Evolutionary conservation across 1,284 basidiomycete species (phyloP), one percentile per base, ranked within the genome.

Genomic region (Hemileia vastatrix): DNA sequence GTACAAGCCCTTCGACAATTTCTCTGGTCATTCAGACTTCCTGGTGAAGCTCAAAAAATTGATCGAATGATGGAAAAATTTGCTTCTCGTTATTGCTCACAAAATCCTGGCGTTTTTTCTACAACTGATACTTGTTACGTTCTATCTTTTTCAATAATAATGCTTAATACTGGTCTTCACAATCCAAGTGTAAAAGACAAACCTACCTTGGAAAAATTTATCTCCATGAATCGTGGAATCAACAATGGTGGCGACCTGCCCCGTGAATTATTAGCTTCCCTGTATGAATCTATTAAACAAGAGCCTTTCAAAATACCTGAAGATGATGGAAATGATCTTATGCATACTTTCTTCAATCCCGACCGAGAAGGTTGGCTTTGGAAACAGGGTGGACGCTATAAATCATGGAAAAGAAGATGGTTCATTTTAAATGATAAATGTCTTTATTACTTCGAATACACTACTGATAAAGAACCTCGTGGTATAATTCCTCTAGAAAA

Each of bases 41-140:
- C 92, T 2, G 92, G 92, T 53, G 92, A 96, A 77, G 80, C 90
- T 0, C 93, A 96, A 77, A 96, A 96, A 79, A 95, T 96, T 68
- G 92, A 96, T 81, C 84, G 92, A 18, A 95, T 85, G 78, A 92
- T 96, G 90, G 83, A 95, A 64, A 96, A 96, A 76, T 96, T 95
- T 72, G 91, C 92, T 3, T 91, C 94, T 72, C 83, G 90, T 19
- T 96, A 90, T 74, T 89, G 93, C 67, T 88, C 86, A 36, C 85
- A 85, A 63, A 95, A 96, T 74, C n/a, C n/a, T n/a, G 87, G 86
- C 0, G 80, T 83, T 3, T 96, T 96, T 72, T 87, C n/a, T n/a
- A n/a, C n/a, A n/a, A n/a, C 66, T 88, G 92, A 95, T 74, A 85
- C 90, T 11, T 90, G 86, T 49, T 96, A 96, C 76, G 84, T 96